Conservation (phyloP, 2,329 filamentous ascomycete genomes). For the Cytospora schulzeri region DNA sequence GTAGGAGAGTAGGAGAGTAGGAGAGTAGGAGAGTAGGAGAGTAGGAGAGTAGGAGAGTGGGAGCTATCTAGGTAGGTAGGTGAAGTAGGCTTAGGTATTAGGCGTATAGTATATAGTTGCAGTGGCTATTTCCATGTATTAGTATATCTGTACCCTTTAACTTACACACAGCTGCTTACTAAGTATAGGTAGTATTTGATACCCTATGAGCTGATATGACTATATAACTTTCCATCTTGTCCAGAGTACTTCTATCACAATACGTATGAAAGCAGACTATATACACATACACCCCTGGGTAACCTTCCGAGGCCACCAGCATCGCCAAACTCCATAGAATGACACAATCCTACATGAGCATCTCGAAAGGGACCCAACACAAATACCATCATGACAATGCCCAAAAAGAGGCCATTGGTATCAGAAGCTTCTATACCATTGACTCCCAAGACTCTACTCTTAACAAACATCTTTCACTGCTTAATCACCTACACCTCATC, state of each 20-base stretch:
- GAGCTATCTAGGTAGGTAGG: too few species aligned
- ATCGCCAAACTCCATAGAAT: background rate
- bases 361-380: background rate
- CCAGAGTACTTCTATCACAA: background rate
- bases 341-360: background rate
- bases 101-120: too few species aligned
- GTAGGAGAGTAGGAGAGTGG: too few species aligned
- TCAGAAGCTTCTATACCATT: background rate
- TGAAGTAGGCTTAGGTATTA: too few species aligned
- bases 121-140: too few species aligned
- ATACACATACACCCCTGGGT: background rate
- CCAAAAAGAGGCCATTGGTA: background rate
- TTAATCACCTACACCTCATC: conserved; percentile 2
- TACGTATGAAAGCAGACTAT: too few species aligned
- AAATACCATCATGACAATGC: background rate
- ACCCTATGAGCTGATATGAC: background rate
- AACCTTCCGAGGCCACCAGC: background rate
- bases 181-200: background rate
- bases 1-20: too few species aligned
- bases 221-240: background rate
- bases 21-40: too few species aligned
- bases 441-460: background rate
- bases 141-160: background rate
- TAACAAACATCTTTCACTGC: background rate
- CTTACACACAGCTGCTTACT: background rate